A percentile compares a stretch with the other conserved stretches of the same genome.
phyloP scores from a whole-genome alignment of 163 green algal genomes.

The Volvox carteri region DNA sequence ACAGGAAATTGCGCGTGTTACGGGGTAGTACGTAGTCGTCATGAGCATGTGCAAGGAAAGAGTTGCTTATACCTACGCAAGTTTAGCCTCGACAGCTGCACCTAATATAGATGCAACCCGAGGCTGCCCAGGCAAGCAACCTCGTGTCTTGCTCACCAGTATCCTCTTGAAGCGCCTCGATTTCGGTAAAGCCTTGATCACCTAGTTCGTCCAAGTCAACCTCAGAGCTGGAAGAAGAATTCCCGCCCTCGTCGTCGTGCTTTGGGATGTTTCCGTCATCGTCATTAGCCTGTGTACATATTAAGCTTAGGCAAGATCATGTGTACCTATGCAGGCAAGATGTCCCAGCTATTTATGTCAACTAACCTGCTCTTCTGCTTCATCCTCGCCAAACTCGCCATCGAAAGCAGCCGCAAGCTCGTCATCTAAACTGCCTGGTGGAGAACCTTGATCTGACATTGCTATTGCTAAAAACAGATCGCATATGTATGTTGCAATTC shows the following conservation, averaged over 20 bases:
- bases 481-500: slow-evolving; percentile 2
- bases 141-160: background rate
- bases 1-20: too few relatives aligned
- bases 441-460: slow-evolving; percentile 26
- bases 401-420: slow-evolving; percentile 52
- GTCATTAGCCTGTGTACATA: background rate
- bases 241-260: background rate
- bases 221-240: slow-evolving; percentile 9
- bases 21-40: too few relatives aligned
- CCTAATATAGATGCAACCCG: too few relatives aligned
- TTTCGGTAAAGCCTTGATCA: slow-evolving; percentile 2
- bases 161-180: background rate
- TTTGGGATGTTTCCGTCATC: background rate
- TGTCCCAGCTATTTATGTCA: background rate
- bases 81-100: too few relatives aligned
- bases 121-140: too few relatives aligned
- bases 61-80: too few relatives aligned
- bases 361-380: background rate
- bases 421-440: background rate
- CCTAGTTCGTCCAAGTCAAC: slow-evolving; percentile 48
- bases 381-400: slow-evolving; percentile 18
- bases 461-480: background rate
- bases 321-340: background rate
- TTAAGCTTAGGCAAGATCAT: background rate
- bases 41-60: too few relatives aligned